Base-by-base conservation (phyloP, 73 alveolate species). In the Paraurostyla sp. region DNA sequence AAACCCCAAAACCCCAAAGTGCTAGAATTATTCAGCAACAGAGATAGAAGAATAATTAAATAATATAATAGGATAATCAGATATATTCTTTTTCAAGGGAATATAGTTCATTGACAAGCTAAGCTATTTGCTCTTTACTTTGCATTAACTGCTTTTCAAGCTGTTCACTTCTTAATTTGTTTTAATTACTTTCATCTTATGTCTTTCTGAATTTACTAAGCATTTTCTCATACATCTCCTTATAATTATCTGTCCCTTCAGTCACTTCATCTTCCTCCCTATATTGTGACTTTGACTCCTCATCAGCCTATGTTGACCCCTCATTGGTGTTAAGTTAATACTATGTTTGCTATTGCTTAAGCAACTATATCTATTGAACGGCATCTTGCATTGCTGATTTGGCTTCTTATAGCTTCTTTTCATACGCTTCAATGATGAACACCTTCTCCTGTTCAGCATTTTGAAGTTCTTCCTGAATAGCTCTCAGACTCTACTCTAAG, bases 21-120 rank as follows among this genome's bases (percentile, higher is more conserved):
- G n/a, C n/a, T n/a, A n/a, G n/a, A n/a, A n/a, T n/a, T n/a, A n/a
- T n/a, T n/a, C n/a, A n/a, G n/a, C n/a, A n/a, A n/a, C n/a, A n/a
- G n/a, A n/a, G n/a, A n/a, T n/a, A n/a, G n/a, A n/a, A n/a, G n/a
- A n/a, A n/a, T n/a, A n/a, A n/a, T n/a, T n/a, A n/a, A n/a, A n/a
- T n/a, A n/a, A n/a, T n/a, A n/a, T n/a, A n/a, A n/a, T n/a, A n/a
- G n/a, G n/a, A n/a, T n/a, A n/a, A n/a, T n/a, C n/a, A 60, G 23
- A 60, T 60, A 33, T 32, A 29, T 60, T 60, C 78, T 25, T 60
- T 60, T 23, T 60, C 78, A 27, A 60, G 78, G 32, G 78, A 60
- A 50, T 27, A 60, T 9, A 60, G 78, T 33, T 60, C 78, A 60
- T 60, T 60, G 4, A 60, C 78, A 2, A 60, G 50, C 78, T 16